These are phyloP conservation scores for Lactifluus rugatus DNA, from an alignment of 768 basidiomycete genomes.

Conservation along the genomic window DNA sequence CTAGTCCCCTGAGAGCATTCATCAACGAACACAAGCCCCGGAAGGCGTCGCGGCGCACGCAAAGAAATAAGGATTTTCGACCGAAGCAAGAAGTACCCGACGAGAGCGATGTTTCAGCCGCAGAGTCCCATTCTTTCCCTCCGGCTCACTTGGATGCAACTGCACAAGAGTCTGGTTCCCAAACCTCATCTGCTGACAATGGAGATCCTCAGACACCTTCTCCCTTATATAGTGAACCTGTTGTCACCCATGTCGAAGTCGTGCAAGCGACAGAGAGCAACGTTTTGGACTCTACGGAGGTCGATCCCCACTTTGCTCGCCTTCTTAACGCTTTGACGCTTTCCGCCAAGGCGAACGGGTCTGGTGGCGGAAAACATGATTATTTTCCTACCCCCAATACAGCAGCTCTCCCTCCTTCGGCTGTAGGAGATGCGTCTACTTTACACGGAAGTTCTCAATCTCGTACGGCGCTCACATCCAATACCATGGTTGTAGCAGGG, in stretches of 20 bases:
- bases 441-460: not conserved
- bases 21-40: conserved; percentile 56
- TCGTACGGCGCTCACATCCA: not conserved
- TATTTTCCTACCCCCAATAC: not conserved
- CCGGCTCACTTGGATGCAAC: conserved; percentile 26
- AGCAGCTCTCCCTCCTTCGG: not conserved
- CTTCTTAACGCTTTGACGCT: conserved; percentile 53
- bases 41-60: conserved; percentile 32
- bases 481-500: not conserved
- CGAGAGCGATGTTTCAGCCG: conserved; percentile 25
- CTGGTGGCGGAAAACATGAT: not conserved
- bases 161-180: conserved; percentile 56
- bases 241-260: conserved; percentile 26
- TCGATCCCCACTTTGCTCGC: conserved; percentile 66
- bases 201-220: conserved; percentile 56
- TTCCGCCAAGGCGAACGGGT: conserved; percentile 31
- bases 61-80: conserved; percentile 21
- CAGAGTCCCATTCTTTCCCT: conserved; percentile 15
- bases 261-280: conserved; percentile 27
- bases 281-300: conserved; percentile 26
- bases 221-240: conserved; percentile 41
- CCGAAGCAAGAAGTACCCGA: conserved; percentile 19
- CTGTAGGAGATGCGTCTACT: not conserved
- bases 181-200: conserved; percentile 51
- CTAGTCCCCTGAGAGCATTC: conserved; percentile 55